phyloP scores from a whole-genome alignment of 352 stramenopile genomes.

The Saprolegnia parasitica region DNA sequence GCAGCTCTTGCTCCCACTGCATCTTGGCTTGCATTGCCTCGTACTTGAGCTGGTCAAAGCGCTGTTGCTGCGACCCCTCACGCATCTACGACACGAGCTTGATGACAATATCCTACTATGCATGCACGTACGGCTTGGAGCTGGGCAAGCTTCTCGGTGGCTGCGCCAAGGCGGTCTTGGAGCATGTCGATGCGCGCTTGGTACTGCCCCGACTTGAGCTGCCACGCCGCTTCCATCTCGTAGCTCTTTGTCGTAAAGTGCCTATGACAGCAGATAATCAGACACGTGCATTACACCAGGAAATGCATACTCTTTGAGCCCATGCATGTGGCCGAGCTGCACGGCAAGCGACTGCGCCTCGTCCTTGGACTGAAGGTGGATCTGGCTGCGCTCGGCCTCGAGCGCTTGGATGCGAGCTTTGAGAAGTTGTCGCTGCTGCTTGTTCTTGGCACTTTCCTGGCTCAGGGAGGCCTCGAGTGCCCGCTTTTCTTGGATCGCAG shows the following conservation, averaged over 20 bases:
- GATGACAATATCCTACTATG: not conserved
- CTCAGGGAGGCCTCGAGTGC: not conserved
- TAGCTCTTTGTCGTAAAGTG: slow-evolving; percentile 4
- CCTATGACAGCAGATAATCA: not conserved
- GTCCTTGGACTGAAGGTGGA: slow-evolving; percentile 3
- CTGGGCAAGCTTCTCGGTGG: not conserved
- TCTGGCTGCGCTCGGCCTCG: slow-evolving; percentile 6
- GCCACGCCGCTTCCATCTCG: slow-evolving; percentile 6
- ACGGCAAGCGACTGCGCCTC: not conserved
- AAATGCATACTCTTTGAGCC: slow-evolving; percentile 5
- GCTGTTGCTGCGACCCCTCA: slow-evolving; percentile 2
- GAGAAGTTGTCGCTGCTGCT: slow-evolving; percentile 9
- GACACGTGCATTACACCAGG: not conserved
- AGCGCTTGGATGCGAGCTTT: slow-evolving; percentile 9
- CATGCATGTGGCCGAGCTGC: slow-evolving; percentile 13
- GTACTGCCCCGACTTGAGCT: not conserved
- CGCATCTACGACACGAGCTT: not conserved
- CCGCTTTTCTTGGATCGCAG: not conserved
- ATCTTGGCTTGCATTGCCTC: slow-evolving; percentile 19
- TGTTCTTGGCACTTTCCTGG: not conserved
- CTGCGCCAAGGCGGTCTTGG: slow-evolving; percentile 1
- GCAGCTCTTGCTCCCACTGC: slow-evolving; percentile 19
- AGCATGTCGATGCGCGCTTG: slow-evolving; percentile 9
- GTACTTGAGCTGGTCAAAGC: slow-evolving; percentile 3
- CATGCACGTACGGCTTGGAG: not conserved